A percentile compares a stretch with the other conserved stretches of the same genome.
phyloP scores from a whole-genome alignment of 169 alveolate species.

The Cryptosporidium andersoni region DNA sequence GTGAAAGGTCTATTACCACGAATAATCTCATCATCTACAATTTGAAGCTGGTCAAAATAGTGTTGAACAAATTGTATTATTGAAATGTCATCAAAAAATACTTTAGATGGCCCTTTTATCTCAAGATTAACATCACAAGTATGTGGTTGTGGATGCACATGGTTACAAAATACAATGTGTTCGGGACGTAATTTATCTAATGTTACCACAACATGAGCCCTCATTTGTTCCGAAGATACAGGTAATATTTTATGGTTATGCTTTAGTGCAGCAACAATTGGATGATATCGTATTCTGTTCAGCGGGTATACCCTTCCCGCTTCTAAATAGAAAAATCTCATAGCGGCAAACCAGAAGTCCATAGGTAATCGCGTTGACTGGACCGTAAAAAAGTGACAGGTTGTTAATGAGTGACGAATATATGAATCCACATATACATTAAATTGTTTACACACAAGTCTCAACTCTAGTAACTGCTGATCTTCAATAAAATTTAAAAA shows the following conservation, averaged over 20 bases:
- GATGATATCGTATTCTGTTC: slow-evolving; percentile 27
- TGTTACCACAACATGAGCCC: slow-evolving; percentile 50
- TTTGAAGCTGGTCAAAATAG: slow-evolving; percentile 34
- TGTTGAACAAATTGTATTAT: slow-evolving; percentile 42
- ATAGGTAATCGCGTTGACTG: slow-evolving; percentile 39
- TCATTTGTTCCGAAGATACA: slow-evolving; percentile 63
- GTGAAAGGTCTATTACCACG: slow-evolving; percentile 62
- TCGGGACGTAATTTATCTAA: slow-evolving; percentile 55
- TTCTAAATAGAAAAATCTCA: slow-evolving; percentile 45
- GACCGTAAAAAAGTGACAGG: slow-evolving; percentile 47
- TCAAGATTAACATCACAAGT: slow-evolving; percentile 52
- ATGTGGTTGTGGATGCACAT: slow-evolving; percentile 65
- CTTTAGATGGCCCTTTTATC: slow-evolving; percentile 68
- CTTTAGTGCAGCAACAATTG: slow-evolving; percentile 65
- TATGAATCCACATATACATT: slow-evolving; percentile 47
- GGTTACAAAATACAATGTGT: slow-evolving; percentile 66
- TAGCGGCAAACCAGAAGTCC: slow-evolving; percentile 68
- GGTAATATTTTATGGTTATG: slow-evolving; percentile 56
- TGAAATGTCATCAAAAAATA: slow-evolving; percentile 56
- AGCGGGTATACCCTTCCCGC: slow-evolving; percentile 49
- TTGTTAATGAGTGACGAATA: slow-evolving; percentile 32
- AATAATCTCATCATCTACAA: slow-evolving; percentile 51
- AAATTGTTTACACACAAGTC: slow-evolving; percentile 31
- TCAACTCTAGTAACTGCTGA: slow-evolving; percentile 14
- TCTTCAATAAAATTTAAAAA: slow-evolving; percentile 52